Evolutionary conservation across 2,329 filamentous ascomycete species (phyloP).

Genomic region (Colletotrichum kahawae): DNA sequence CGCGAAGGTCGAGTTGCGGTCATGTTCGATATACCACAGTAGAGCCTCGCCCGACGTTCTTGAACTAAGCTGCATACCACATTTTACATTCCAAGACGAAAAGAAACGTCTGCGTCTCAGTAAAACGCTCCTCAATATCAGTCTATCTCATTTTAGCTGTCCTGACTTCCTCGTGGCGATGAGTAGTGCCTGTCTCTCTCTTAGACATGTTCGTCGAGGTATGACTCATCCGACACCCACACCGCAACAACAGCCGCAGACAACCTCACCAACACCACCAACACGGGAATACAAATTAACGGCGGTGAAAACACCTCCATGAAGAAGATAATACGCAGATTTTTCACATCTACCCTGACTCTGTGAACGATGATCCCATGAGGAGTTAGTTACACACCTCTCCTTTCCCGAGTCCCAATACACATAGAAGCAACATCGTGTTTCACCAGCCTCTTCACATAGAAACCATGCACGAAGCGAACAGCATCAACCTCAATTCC

Average conservation of each 20-base stretch:
- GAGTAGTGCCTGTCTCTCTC: background rate
- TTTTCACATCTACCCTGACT: background rate
- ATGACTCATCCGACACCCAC: background rate
- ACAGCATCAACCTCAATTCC: background rate
- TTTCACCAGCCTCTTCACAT: background rate
- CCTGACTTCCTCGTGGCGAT: background rate
- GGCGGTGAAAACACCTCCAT: background rate
- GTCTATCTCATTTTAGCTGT: background rate
- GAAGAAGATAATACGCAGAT: background rate
- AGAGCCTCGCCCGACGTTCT: rapidly evolving
- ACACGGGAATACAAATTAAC: too few relatives aligned
- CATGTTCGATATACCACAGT: background rate
- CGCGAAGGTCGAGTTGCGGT: background rate
- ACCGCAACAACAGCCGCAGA: background rate
- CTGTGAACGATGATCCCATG: background rate
- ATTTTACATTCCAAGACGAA: too few relatives aligned
- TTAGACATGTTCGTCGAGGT: background rate
- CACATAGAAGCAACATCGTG: background rate
- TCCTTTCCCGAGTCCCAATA: background rate
- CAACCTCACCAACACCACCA: background rate
- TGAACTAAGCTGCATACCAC: background rate
- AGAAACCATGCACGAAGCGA: background rate
- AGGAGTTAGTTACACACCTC: background rate
- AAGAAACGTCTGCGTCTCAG: background rate
- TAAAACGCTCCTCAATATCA: background rate